Evolutionary conservation across 768 basidiomycete genomes (phyloP).

Genomic region (Boletellus ananas): DNA sequence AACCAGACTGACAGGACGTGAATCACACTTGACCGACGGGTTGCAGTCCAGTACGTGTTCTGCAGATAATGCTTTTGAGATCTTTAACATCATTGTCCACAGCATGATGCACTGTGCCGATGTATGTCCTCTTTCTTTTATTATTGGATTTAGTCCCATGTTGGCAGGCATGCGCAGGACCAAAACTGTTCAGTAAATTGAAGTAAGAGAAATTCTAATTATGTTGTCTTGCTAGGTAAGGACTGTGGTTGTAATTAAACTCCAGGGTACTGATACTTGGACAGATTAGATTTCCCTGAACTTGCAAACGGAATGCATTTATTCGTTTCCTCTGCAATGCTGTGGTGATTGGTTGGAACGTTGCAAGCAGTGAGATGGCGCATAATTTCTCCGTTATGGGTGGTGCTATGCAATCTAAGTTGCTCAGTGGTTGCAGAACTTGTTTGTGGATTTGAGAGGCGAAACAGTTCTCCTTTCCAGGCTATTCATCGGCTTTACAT

Average conservation of each 20-base stretch:
- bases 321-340: background rate
- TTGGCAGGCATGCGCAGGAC: conserved; percentile 53
- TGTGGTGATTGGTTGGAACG: background rate
- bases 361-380: background rate
- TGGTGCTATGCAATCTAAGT: background rate
- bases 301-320: conserved; percentile 9
- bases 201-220: conserved; percentile 16
- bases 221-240: conserved; percentile 17
- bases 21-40: background rate
- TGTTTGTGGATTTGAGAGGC: background rate
- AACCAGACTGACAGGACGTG: conserved; percentile 8
- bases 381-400: background rate
- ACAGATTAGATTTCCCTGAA: conserved; percentile 15
- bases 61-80: background rate
- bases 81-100: conserved; percentile 9
- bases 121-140: conserved; percentile 42
- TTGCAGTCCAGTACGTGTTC: conserved; percentile 62
- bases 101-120: conserved; percentile 95
- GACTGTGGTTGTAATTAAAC: background rate
- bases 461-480: no score
- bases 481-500: no score
- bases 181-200: conserved; percentile 81
- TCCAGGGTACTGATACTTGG: background rate
- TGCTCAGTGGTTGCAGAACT: background rate
- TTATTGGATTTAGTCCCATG: conserved; percentile 1